Percentiles rank a stretch among this genome's conserved stretches.
Evolutionary conservation across 2,329 filamentous ascomycete species (phyloP).

Genomic region (Aureobasidium vineae): DNA sequence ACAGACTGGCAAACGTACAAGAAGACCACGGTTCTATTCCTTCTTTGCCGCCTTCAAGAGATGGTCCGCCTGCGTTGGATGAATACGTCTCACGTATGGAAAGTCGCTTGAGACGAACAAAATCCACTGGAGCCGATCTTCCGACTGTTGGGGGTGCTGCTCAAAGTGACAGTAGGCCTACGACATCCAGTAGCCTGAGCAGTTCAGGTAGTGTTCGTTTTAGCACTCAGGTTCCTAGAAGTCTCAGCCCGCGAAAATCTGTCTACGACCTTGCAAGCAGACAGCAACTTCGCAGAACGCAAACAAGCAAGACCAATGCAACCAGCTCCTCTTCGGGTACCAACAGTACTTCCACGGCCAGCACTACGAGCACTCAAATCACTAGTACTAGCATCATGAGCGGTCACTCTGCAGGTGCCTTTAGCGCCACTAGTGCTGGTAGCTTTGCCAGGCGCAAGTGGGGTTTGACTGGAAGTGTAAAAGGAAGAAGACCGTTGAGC

Average conservation of each 20-base stretch:
- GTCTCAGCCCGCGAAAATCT: slow-evolving; percentile 59
- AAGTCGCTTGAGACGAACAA: slow-evolving; percentile 69
- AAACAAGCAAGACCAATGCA: slow-evolving; percentile 82
- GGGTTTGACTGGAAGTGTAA: slow-evolving; percentile 45
- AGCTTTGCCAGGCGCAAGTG: slow-evolving; percentile 78
- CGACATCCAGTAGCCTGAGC: slow-evolving; percentile 28
- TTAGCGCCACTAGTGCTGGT: slow-evolving; percentile 93
- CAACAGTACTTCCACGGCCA: slow-evolving; percentile 65
- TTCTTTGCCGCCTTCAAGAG: slow-evolving; percentile 36
- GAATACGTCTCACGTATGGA: slow-evolving; percentile 95
- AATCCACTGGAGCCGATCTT: slow-evolving; percentile 46
- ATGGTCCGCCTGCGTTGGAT: slow-evolving; percentile 67
- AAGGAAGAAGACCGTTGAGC: slow-evolving; percentile 30
- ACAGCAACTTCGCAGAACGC: slow-evolving; percentile 70
- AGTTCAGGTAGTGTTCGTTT: slow-evolving; percentile 18
- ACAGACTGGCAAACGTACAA: slow-evolving; percentile 35
- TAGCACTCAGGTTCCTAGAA: slow-evolving; percentile 24
- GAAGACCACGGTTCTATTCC: slow-evolving; percentile 55
- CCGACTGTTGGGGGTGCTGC: slow-evolving; percentile 11
- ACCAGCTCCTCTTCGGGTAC: slow-evolving; percentile 62
- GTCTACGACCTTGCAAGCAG: slow-evolving; percentile 70
- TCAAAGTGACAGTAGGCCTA: slow-evolving; percentile 41
- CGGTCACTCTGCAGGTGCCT: slow-evolving; percentile 80
- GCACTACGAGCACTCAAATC: slow-evolving; percentile 64
- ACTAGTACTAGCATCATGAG: slow-evolving; percentile 92